Base-by-base conservation (phyloP, 2,329 filamentous ascomycete species). In the Exophiala oligosperma region DNA sequence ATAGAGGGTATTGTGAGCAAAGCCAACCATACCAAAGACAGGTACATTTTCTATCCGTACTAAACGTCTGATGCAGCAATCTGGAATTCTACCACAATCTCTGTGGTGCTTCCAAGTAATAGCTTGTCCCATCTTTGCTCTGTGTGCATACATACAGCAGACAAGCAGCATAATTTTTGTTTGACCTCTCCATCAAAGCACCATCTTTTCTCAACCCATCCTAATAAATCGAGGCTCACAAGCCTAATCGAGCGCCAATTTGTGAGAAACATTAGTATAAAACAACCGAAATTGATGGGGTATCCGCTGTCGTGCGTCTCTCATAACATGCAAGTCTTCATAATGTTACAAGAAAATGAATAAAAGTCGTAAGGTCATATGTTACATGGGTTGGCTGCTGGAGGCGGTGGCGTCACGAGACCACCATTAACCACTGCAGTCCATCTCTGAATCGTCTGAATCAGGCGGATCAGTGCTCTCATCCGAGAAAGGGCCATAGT, bases 261-360 rank as follows among this genome's bases (percentile, higher is more conserved):
- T 50, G n/a, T 26, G n/a, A 40, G 53, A 54, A 49, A 23, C 47
- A 40, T 17, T 47, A 54, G 40, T 21, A 61, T 38, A 47, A 51
- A 58, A 51, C 21, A 55, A 21, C 24, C 14, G 29, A 56, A 50
- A 48, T 54, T 32, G 44, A 46, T 32, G 55, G 52, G 59, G 52
- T 61, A 59, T 61, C 59, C 55, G 59, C 52, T 47, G 55, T 49
- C 43, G 49, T 51, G 52, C 52, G 59, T 61, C 49, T 49, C 59
- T 61, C 59, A 52, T 59, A 56, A 61, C 58, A 56, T 61, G 59
- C 55, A 54, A 41, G 23, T 37, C 46, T 53, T 49, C 37, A 32
- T 61, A 56, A 37, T 61, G 59, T 35, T 61, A 61, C 59, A 61
- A 43, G 26, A 26, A 23, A 37, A 17, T 41, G 40, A n/a, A 37